Percentiles rank a stretch among this genome's conserved stretches.
These are phyloP conservation scores for Plasmodiophora brassicae DNA, from an alignment of 208 protist species.

Conservation along the genomic window DNA sequence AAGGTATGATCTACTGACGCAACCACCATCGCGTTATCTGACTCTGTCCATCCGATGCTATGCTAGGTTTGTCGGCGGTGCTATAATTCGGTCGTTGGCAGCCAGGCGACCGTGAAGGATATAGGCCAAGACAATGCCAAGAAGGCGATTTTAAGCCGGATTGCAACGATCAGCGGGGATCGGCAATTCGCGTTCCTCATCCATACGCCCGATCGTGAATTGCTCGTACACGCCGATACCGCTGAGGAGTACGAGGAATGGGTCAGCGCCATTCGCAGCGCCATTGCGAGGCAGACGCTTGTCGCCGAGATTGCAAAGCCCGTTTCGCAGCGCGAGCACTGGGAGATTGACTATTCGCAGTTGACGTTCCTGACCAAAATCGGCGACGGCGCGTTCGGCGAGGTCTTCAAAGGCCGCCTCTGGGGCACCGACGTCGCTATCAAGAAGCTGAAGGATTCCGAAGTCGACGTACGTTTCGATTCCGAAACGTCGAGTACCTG, in stretches of 20 bases:
- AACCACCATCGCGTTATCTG: too few relatives aligned
- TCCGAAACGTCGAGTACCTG: neutral
- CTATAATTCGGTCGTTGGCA: neutral
- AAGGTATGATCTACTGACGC: too few relatives aligned
- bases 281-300: neutral
- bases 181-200: neutral
- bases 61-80: neutral
- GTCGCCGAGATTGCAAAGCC: neutral
- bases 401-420: slow-evolving; percentile 12
- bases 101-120: neutral
- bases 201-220: slow-evolving; percentile 7
- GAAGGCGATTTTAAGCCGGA: neutral
- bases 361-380: neutral
- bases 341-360: slow-evolving; percentile 29
- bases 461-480: neutral
- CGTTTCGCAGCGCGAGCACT: too few relatives aligned
- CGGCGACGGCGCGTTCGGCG: slow-evolving; percentile 18
- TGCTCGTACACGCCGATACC: neutral
- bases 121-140: neutral
- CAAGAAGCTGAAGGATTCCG: slow-evolving; percentile 31
- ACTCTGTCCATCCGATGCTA: too few relatives aligned
- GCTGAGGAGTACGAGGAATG: neutral
- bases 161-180: neutral
- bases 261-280: neutral
- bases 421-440: slow-evolving; percentile 17